Evolutionary conservation across 106 monocot species (phyloP), one percentile per base, ranked within the genome.

Genomic region (Dioscorea alata): DNA sequence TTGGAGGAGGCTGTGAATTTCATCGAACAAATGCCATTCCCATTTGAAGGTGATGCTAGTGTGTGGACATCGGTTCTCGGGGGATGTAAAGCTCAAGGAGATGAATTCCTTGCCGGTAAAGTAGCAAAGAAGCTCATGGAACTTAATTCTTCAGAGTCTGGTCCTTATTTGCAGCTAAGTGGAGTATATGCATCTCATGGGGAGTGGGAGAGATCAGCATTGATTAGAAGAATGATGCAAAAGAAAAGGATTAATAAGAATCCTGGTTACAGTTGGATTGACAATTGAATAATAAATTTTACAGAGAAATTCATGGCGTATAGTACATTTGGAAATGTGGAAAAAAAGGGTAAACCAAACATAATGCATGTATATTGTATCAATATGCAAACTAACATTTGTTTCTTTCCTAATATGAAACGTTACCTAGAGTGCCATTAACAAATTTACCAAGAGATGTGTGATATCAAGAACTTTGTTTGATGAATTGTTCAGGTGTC

Each of bases 51-150:
- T 19, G 93, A 93, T 84, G 75, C 60, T 23, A 73, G 69, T 56
- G 83, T 83, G 62, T 81, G 71, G 92, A 88, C 92, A 34, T 79
- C 76, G 0, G 42, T 93, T 23, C 76, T 93, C 1, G 83, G 81
- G 60, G 92, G 83, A 5, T 93, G 92, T 70, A 81, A 74, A 58
- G 88, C 78, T 53, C 49, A 56, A 23, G 83, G 85, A 8, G 60
- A 88, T 67, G 81, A 73, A 25, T 13, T 48, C 22, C 53, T 86
- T 25, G 69, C 66, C 6, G 68, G 28, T 6, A 78, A 69, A 69
- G 75, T 76, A 28, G 79, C 65, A 23, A 61, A 76, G 53, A 79
- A 63, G 50, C 64, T 82, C 57, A 33, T 82, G 9, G 76, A 79
- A 50, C 69, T 82, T 32, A 61, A 66, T 51, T 64, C 73, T 49